Conservation (phyloP, 2,329 filamentous ascomycete species). For the Colletotrichum echinochloae region DNA sequence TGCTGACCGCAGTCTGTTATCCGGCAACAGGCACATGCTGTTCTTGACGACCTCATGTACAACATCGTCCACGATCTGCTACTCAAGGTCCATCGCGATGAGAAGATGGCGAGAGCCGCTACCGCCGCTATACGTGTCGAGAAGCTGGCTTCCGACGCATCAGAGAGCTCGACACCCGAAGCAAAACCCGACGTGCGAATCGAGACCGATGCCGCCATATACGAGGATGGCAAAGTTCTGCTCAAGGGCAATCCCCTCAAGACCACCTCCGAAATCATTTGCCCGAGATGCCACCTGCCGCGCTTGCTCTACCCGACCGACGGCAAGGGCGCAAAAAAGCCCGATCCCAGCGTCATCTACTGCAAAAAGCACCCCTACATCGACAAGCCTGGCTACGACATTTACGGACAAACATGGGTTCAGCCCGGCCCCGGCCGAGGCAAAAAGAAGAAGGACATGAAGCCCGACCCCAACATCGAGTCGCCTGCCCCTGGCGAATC, state of each 20-base stretch:
- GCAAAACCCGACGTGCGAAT: constrained; percentile 67
- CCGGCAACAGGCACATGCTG: constrained; percentile 65
- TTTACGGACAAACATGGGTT: constrained; percentile 86
- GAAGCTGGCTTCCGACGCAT: constrained; percentile 68
- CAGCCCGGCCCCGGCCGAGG: constrained; percentile 76
- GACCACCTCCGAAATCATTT: constrained; percentile 78
- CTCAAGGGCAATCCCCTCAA: constrained; percentile 80
- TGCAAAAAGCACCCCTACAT: constrained; percentile 85
- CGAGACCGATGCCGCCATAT: constrained; percentile 76
- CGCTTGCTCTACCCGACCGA: constrained; percentile 79
- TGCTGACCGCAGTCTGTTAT: constrained; percentile 31
- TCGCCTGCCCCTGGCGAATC: constrained; percentile 62
- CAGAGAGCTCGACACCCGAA: constrained; percentile 65
- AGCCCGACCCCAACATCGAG: constrained; percentile 64
- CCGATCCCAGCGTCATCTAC: constrained; percentile 77
- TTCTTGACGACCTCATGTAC: constrained; percentile 81
- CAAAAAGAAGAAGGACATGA: constrained; percentile 84
- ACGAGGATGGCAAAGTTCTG: constrained; percentile 75
- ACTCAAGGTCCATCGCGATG: constrained; percentile 80
- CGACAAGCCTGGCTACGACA: constrained; percentile 80
- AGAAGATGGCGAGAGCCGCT: constrained; percentile 78
- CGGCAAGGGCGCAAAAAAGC: constrained; percentile 73
- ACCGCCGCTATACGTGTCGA: constrained; percentile 74
- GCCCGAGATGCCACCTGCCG: constrained; percentile 79
- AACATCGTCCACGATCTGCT: constrained; percentile 82